Evolutionary conservation across 2,329 filamentous ascomycete genomes (phyloP).

Genomic region (Harringtonia aguacate): DNA sequence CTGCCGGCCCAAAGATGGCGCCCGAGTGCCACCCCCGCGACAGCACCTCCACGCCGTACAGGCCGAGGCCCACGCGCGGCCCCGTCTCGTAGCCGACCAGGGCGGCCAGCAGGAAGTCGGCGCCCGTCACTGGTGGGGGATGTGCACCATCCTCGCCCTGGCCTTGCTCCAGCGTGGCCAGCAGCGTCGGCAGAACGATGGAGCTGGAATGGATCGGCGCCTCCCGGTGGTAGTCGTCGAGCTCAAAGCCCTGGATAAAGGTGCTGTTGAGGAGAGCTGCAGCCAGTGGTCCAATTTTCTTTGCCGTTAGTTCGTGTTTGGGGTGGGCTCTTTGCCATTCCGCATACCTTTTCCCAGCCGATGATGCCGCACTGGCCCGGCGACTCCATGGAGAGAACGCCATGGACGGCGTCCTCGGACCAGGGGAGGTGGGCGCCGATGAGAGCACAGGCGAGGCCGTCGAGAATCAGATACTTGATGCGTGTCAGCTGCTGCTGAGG

Average conservation of each 20-base stretch:
- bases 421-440: constrained; percentile 28
- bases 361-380: no score
- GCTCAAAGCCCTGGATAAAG: constrained; percentile 31
- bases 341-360: no score
- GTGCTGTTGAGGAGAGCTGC: constrained; percentile 30
- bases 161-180: no score
- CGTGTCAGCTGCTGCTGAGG: constrained; percentile 20
- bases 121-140: no score
- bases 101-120: constrained; percentile 23
- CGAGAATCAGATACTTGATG: constrained; percentile 30
- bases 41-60: constrained; percentile 27
- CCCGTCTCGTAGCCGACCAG: constrained; percentile 29
- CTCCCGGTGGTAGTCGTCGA: constrained; percentile 30
- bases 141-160: no score
- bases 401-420: constrained; percentile 24
- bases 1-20: constrained; percentile 25
- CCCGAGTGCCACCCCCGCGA: constrained; percentile 28
- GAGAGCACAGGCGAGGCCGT: constrained; percentile 28
- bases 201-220: constrained; percentile 28
- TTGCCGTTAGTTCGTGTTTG: no score
- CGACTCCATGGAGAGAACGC: constrained; percentile 17
- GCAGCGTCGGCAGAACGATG: constrained; percentile 26
- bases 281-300: constrained; percentile 20
- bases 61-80: constrained; percentile 23
- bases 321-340: no score